These are phyloP conservation scores for Eutrema yunnanense DNA, from an alignment of 345 rosid genomes.

Conservation along the genomic window DNA sequence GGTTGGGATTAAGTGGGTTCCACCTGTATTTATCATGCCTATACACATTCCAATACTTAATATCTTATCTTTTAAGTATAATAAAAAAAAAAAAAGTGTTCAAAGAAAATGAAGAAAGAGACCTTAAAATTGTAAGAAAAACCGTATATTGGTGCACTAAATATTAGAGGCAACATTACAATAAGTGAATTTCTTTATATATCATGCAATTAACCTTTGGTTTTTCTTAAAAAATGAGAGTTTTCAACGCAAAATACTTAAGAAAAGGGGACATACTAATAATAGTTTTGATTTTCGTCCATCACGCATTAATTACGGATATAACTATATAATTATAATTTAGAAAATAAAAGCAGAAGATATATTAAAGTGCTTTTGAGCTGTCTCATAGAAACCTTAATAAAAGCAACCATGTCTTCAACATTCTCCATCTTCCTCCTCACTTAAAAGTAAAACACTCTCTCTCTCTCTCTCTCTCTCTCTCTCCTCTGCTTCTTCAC, in stretches of 20 bases:
- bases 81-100: no score
- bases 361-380: slow-evolving; percentile 33
- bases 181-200: no score
- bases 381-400: slow-evolving; percentile 37
- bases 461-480: not conserved
- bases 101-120: no score
- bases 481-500: not conserved
- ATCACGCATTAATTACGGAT: slow-evolving; percentile 34
- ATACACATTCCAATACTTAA: not conserved
- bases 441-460: not conserved
- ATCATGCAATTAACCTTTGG: no score
- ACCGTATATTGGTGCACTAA: no score
- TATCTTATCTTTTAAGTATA: no score
- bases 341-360: not conserved
- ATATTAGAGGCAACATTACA: no score
- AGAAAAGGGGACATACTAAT: not conserved
- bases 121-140: no score
- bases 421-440: slow-evolving; percentile 29
- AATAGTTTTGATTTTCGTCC: slow-evolving; percentile 19
- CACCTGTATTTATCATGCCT: slow-evolving; percentile 23
- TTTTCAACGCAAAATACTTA: not conserved
- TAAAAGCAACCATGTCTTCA: slow-evolving; percentile 33
- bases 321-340: not conserved
- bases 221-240: not conserved
- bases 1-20: slow-evolving; percentile 28